A percentile compares a stretch with the other conserved stretches of the same genome.
phyloP scores from a whole-genome alignment of 345 rosid species.

The Carallia brachiata region DNA sequence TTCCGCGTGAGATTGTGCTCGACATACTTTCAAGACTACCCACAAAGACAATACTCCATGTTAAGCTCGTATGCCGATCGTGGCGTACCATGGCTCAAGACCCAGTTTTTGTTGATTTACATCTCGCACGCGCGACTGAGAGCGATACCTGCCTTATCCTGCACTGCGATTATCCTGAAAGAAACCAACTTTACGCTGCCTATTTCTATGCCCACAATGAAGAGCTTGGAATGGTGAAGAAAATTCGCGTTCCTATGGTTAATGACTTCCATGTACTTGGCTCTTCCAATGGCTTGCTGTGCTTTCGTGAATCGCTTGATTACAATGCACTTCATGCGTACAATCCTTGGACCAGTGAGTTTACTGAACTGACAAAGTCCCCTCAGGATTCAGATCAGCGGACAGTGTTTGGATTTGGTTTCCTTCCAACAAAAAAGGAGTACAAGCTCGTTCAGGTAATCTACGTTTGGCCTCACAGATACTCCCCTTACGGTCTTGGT shows the following conservation, averaged over 20 bases:
- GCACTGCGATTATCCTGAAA: conserved; percentile 54
- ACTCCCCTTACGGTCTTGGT: conserved; percentile 7
- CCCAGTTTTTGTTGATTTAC: conserved; percentile 30
- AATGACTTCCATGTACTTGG: conserved; percentile 55
- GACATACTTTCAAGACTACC: conserved; percentile 39
- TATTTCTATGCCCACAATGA: conserved; percentile 35
- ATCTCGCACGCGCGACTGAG: conserved; percentile 15
- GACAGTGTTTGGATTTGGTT: conserved; percentile 61
- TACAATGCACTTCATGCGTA: conserved; percentile 41
- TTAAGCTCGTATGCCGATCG: conserved; percentile 47
- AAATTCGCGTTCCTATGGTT: conserved; percentile 37
- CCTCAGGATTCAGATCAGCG: conserved; percentile 31
- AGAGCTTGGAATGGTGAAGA: conserved; percentile 34
- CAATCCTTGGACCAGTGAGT: conserved; percentile 56
- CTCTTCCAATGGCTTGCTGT: conserved; percentile 60
- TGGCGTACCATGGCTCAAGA: conserved; percentile 50
- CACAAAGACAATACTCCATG: neutral
- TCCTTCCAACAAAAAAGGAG: conserved; percentile 40
- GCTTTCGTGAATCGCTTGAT: conserved; percentile 47
- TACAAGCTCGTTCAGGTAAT: conserved; percentile 53
- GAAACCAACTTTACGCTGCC: conserved; percentile 48
- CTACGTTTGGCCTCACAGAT: neutral
- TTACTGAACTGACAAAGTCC: conserved; percentile 15
- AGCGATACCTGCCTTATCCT: conserved; percentile 52
- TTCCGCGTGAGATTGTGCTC: conserved; percentile 28